Evolutionary conservation across 1,284 basidiomycete genomes (phyloP), one percentile per base, ranked within the genome.

Genomic region (Porodaedalea pini): DNA sequence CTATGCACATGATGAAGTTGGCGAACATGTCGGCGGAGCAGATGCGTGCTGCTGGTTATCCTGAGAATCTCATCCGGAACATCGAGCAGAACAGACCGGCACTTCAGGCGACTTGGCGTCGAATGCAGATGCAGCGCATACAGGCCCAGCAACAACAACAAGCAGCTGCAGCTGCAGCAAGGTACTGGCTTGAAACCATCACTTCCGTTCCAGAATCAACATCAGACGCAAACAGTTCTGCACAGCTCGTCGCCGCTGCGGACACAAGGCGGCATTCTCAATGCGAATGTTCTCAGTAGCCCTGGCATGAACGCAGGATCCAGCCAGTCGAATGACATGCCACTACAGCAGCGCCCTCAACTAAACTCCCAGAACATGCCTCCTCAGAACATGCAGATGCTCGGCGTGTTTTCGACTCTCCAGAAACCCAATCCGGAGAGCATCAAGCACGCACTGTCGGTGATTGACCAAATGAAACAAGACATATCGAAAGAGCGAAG

Each of bases 11-110:
- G 36, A 43, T 59, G 4, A 55, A 45, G 5, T 78, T 75, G 61
- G 76, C 80, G 8, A 66, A 77, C 50, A 64, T 73, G 40, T 71
- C 77, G 8, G 72, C 69, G 0, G 70, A 73, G 4, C 81, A 87
- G 31, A 74, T 90, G 61, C 80, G 79, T 19, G 70, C 71, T 3
- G 75, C 73, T 48, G 76, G 75, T 25, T 67, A 86, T n/a, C 70
- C 73, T 1, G 79, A 82, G 13, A 61, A 74, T 37, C 67, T 82
- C 51, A 83, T 90, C 55, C 58, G 68, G 31, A 74, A 80, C 57
- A 78, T 90, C 39, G 88, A 90, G 61, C 62, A 62, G 3, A 66
- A 85, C 65, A 80, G 88, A 41, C 37, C 74, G 2, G 66, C 70
- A 56, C 54, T 34, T 63, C 51, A 67, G 61, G 31, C 69, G 67